Percentiles rank a stretch among this genome's conserved stretches.
Conservation (phyloP, 768 basidiomycete genomes). For the Boletus barrowsii region DNA sequence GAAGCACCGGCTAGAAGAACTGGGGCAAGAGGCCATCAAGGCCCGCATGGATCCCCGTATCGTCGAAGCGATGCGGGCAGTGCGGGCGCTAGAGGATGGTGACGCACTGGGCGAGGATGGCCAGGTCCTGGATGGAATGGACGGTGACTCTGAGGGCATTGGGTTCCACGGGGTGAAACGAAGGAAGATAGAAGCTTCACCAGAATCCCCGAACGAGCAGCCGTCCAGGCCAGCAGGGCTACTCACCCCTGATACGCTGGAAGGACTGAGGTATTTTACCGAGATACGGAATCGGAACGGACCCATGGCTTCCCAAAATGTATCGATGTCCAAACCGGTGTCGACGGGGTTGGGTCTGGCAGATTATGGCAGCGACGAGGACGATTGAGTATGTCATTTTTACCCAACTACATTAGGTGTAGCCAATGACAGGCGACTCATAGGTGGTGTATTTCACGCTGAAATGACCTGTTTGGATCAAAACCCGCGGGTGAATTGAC, state of each 20-base stretch:
- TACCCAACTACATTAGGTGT: background rate
- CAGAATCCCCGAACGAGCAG: conserved; percentile 28
- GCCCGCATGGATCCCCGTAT: conserved; percentile 83
- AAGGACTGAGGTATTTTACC: conserved; percentile 88
- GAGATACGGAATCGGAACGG: conserved; percentile 76
- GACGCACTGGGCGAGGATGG: conserved; percentile 36
- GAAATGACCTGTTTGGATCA: background rate
- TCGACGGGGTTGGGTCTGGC: conserved; percentile 57
- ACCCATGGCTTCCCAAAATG: conserved; percentile 8
- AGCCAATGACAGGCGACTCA: background rate
- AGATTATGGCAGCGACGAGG: conserved; percentile 77
- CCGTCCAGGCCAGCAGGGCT: conserved; percentile 51
- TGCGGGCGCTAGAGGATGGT: conserved; percentile 89
- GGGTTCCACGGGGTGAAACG: conserved; percentile 37
- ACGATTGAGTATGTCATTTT: conserved; percentile 32
- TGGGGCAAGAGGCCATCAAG: conserved; percentile 84
- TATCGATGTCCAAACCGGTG: conserved; percentile 28
- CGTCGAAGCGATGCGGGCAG: conserved; percentile 81
- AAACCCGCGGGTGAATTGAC: background rate
- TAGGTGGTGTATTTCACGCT: conserved; percentile 7
- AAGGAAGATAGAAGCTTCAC: conserved; percentile 29
- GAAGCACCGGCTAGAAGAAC: conserved; percentile 75
- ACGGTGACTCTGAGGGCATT: conserved; percentile 35
- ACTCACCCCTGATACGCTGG: conserved; percentile 79
- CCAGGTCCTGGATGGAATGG: conserved; percentile 32